These are phyloP conservation scores for Luffa aegyptiaca DNA, from an alignment of 306 rosid genomes.

Conservation along the genomic window DNA sequence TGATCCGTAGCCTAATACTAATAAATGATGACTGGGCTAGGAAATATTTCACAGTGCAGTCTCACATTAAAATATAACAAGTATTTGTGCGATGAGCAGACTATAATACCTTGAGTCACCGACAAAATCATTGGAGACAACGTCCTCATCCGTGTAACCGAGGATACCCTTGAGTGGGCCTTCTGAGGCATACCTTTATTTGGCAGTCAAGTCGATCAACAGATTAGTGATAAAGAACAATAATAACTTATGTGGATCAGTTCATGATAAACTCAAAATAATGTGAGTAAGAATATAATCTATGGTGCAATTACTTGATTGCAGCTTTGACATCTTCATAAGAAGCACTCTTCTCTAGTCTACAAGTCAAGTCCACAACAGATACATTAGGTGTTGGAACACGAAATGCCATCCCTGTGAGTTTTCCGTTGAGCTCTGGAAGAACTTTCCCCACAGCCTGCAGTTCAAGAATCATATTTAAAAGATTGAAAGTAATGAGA, in stretches of 20 bases:
- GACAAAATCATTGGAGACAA: constrained; percentile 85
- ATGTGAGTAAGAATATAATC: background rate
- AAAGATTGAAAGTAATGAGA: background rate
- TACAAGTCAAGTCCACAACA: constrained; percentile 89
- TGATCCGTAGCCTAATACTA: background rate
- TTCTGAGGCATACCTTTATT: constrained; percentile 71
- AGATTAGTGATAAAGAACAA: background rate
- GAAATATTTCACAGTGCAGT: background rate
- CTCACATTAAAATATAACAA: background rate
- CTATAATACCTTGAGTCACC: constrained; percentile 75
- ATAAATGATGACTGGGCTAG: background rate
- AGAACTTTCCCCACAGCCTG: constrained; percentile 99
- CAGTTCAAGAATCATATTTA: constrained; percentile 10
- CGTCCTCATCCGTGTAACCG: constrained; percentile 94
- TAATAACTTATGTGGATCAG: background rate
- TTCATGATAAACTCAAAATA: background rate
- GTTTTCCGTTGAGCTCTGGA: constrained; percentile 93
- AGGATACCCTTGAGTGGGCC: constrained; percentile 80
- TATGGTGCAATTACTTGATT: constrained; percentile 38
- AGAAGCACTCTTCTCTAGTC: constrained; percentile 72
- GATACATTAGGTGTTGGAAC: constrained; percentile 95
- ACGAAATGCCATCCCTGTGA: constrained; percentile 97
- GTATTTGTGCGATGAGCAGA: background rate
- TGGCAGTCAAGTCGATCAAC: background rate
- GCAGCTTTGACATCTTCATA: constrained; percentile 90